Base-by-base conservation (phyloP, 441 rosid species). In the Sinapis alba region DNA sequence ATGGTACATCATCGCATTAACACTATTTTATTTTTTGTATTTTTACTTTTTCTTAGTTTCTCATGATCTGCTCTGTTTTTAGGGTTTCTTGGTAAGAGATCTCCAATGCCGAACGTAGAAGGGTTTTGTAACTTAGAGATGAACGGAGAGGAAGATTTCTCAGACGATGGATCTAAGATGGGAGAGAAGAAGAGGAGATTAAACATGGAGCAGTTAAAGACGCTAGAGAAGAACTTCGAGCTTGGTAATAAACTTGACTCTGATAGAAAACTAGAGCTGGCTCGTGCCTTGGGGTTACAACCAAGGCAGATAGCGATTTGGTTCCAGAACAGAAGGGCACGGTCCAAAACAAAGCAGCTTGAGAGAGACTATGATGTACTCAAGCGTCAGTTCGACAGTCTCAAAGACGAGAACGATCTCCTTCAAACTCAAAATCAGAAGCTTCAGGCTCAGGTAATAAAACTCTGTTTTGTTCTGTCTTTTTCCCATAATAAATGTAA, bases 111-210 rank as follows among this genome's bases (percentile, higher is more conserved):
- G 11, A 73, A 73, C 51, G 59, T 65, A 15, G 58, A 65, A 47
- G 70, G 70, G 41, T 65, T 65, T 16, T 47, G 70, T 65, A 65
- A 47, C 13, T 16, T 65, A 47, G 70, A 65, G 41, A 64, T 64
- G 56, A 67, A 68, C 21, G 92, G 86, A 16, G 91, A 88, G 15
- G 93, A 90, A 59, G 96, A 90, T 57, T 82, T 84, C 45, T 90
- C 91, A 16, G 97, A 92, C 61, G 97, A 92, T 76, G 92, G 92
- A 36, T 90, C 92, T 50, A 68, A 53, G 53, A 86, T 88, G 12
- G 96, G 94, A 69, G 97, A 92, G 74, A 90, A 90, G 84, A 92
- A 92, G 82, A 88, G 91, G 80, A 86, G 97, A 81, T 84, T 92
- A 57, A 92, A 76, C 78, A 75, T 88, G 85, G 96, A 88, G 56